phyloP scores from a whole-genome alignment of 805 yeast species.

The Scheffersomyces stipitis region DNA sequence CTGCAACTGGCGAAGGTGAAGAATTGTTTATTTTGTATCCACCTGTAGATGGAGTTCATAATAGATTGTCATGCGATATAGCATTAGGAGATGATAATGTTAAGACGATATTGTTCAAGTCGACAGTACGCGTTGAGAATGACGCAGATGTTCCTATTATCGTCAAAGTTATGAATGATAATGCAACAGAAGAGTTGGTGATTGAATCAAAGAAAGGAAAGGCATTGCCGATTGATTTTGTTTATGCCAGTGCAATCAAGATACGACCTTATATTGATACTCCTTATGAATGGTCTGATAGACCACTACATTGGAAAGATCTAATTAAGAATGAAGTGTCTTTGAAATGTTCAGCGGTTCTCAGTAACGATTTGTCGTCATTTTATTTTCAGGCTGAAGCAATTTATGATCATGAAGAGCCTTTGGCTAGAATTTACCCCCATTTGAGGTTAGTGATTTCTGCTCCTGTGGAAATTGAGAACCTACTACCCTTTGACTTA shows the following conservation, averaged over 20 bases:
- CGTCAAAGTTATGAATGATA: slow-evolving; percentile 36
- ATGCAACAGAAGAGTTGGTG: slow-evolving; percentile 25
- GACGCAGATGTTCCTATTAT: slow-evolving; percentile 56
- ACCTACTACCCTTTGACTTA: slow-evolving; percentile 80
- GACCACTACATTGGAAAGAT: slow-evolving; percentile 63
- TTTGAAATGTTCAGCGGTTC: slow-evolving; percentile 56
- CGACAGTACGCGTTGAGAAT: slow-evolving; percentile 71
- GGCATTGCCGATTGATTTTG: slow-evolving; percentile 75
- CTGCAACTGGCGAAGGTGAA: slow-evolving; percentile 83
- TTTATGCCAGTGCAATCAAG: slow-evolving; percentile 55
- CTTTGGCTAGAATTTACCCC: slow-evolving; percentile 74
- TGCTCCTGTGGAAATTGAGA: slow-evolving; percentile 85
- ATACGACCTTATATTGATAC: slow-evolving; percentile 62
- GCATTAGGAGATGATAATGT: slow-evolving; percentile 71
- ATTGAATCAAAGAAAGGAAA: slow-evolving; percentile 56
- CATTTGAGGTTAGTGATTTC: slow-evolving; percentile 74
- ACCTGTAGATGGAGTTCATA: slow-evolving; percentile 59
- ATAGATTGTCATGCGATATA: slow-evolving; percentile 72
- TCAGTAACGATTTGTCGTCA: slow-evolving; percentile 38
- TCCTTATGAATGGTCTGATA: slow-evolving; percentile 67
- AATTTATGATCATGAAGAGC: slow-evolving; percentile 61
- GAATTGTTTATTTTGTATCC: slow-evolving; percentile 69
- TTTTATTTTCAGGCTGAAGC: slow-evolving; percentile 78
- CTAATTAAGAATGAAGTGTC: slow-evolving; percentile 51
- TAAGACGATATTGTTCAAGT: slow-evolving; percentile 73